phyloP scores from a whole-genome alignment of 768 basidiomycete genomes.

The Auricularia sp. region DNA sequence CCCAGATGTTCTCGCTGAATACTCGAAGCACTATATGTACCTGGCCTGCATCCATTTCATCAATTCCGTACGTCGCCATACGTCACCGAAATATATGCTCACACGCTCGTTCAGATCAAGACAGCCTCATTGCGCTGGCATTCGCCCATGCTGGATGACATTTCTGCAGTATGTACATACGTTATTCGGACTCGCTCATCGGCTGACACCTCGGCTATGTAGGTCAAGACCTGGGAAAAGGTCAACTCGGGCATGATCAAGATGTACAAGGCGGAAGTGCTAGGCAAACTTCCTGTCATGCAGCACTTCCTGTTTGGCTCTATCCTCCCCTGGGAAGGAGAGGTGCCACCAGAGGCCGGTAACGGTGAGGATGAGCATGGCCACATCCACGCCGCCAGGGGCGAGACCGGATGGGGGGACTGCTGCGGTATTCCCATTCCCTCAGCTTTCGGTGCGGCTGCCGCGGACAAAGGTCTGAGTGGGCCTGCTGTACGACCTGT shows the following conservation, averaged over 20 bases:
- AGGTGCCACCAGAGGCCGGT: slow-evolving; percentile 22
- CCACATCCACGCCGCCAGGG: slow-evolving; percentile 25
- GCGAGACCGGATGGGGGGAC: slow-evolving; percentile 64
- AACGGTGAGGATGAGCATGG: slow-evolving; percentile 31
- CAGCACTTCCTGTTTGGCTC: slow-evolving; percentile 95
- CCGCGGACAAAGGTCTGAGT: slow-evolving; percentile 38
- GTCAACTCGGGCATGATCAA: slow-evolving; percentile 95
- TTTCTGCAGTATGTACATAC: slow-evolving; percentile 53
- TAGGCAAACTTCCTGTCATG: slow-evolving; percentile 88
- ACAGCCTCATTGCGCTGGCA: slow-evolving; percentile 95
- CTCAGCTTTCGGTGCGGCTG: slow-evolving; percentile 66
- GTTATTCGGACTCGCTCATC: not conserved
- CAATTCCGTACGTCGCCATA: slow-evolving; percentile 55
- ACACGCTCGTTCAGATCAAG: slow-evolving; percentile 54
- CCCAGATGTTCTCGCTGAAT: slow-evolving; percentile 83
- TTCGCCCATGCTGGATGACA: slow-evolving; percentile 97
- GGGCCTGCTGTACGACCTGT: slow-evolving; percentile 65
- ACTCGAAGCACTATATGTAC: slow-evolving; percentile 90
- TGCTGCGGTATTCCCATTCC: slow-evolving; percentile 89
- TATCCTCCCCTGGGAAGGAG: slow-evolving; percentile 57
- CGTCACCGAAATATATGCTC: too few relatives aligned
- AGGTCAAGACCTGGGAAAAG: slow-evolving; percentile 91
- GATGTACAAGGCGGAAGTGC: slow-evolving; percentile 93
- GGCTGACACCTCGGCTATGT: slow-evolving; percentile 29
- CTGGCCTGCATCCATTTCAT: slow-evolving; percentile 93